Percentiles rank a stretch among this genome's conserved stretches.
phyloP scores from a whole-genome alignment of 2,329 filamentous ascomycete species.

The Fusarium humuli region DNA sequence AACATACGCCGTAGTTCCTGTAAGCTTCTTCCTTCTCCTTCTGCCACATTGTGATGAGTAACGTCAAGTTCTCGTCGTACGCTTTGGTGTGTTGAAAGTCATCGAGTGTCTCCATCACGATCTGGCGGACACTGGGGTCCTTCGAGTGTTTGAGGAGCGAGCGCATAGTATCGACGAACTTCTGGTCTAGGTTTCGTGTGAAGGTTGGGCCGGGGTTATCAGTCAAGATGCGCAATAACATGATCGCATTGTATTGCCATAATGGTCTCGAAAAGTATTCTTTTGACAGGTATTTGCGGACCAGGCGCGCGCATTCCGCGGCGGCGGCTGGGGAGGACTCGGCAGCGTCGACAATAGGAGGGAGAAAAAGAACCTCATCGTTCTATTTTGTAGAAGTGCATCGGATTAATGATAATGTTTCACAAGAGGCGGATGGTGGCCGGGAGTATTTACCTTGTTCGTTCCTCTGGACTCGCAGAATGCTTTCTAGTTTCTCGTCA shows the following conservation, averaged over 20 bases:
- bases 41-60: constrained; percentile 87
- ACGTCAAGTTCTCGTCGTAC: constrained; percentile 77
- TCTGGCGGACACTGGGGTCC: constrained; percentile 83
- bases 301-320: constrained; percentile 80
- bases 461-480: constrained; percentile 83
- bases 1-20: constrained; percentile 63
- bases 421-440: background rate
- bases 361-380: constrained; percentile 92
- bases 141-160: constrained; percentile 76
- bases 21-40: constrained; percentile 80
- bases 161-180: constrained; percentile 82
- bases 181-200: constrained; percentile 88
- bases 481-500: constrained; percentile 66
- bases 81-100: constrained; percentile 78
- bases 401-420: constrained; percentile 10
- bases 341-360: constrained; percentile 92
- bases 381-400: constrained; percentile 61
- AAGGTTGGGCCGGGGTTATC: constrained; percentile 94
- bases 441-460: constrained; percentile 58
- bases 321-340: constrained; percentile 92
- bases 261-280: constrained; percentile 74
- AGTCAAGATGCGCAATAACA: constrained; percentile 90
- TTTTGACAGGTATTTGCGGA: constrained; percentile 84
- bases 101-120: constrained; percentile 88
- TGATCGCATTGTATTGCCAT: constrained; percentile 94